Conservation (phyloP, 805 yeast species). For the Saccharomycopsis schoenii region DNA sequence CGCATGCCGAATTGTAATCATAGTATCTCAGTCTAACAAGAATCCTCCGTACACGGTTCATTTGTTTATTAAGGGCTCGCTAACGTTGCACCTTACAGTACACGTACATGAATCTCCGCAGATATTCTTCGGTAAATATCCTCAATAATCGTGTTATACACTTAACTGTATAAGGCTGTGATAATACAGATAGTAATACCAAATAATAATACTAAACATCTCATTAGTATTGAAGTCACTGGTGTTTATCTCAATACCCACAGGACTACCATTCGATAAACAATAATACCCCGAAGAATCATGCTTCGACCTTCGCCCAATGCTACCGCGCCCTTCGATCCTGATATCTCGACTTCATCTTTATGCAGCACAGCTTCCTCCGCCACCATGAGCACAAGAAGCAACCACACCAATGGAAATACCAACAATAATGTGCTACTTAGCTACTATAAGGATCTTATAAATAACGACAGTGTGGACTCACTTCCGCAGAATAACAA, state of each 20-base stretch:
- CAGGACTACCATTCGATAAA: too few species aligned
- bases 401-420: not conserved
- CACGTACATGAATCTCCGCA: not conserved
- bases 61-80: too few species aligned
- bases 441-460: not conserved
- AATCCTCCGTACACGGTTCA: too few species aligned
- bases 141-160: too few species aligned
- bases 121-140: not conserved
- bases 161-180: too few species aligned
- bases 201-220: too few species aligned
- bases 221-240: too few species aligned
- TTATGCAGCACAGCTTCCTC: not conserved
- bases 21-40: too few species aligned
- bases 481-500: not conserved
- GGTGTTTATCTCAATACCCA: too few species aligned
- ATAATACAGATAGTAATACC: not conserved
- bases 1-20: too few species aligned
- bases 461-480: not conserved
- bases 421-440: not conserved
- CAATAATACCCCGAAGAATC: too few species aligned
- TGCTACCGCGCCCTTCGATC: not conserved
- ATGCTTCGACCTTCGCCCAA: not conserved
- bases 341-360: not conserved
- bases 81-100: not conserved
- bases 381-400: not conserved